phyloP scores from a whole-genome alignment of 1,284 basidiomycete genomes.

The Apiotrichum laibachii region DNA sequence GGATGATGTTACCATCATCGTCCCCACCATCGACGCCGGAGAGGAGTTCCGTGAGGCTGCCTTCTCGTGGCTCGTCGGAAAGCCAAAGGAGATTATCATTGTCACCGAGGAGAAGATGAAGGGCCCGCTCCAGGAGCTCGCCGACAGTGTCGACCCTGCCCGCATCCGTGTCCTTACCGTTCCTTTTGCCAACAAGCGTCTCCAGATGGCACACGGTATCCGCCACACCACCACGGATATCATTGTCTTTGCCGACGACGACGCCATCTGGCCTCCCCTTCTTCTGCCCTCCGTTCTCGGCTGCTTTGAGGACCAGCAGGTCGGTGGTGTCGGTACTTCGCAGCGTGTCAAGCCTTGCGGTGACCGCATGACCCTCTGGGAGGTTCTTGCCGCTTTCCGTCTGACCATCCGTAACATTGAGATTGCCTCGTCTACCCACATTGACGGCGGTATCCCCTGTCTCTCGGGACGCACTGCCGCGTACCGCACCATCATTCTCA shows the following conservation, averaged over 20 bases:
- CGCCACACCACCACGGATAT: slow-evolving; percentile 85
- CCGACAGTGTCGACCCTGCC: slow-evolving; percentile 75
- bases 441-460: slow-evolving; percentile 87
- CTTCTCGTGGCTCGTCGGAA: slow-evolving; percentile 80
- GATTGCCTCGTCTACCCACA: slow-evolving; percentile 80
- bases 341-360: slow-evolving; percentile 82
- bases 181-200: slow-evolving; percentile 85
- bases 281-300: slow-evolving; percentile 79
- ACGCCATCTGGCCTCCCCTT: slow-evolving; percentile 89
- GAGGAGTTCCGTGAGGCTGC: slow-evolving; percentile 91
- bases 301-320: slow-evolving; percentile 88
- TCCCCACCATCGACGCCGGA: slow-evolving; percentile 89
- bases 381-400: slow-evolving; percentile 85
- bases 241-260: slow-evolving; percentile 92
- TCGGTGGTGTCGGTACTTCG: slow-evolving; percentile 85
- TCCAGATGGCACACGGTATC: slow-evolving; percentile 90
- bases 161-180: slow-evolving; percentile 83
- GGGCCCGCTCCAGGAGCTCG: slow-evolving; percentile 78
- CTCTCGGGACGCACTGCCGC: slow-evolving; percentile 87
- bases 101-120: slow-evolving; percentile 89
- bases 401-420: slow-evolving; percentile 89
- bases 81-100: slow-evolving; percentile 88
- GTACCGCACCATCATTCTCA: slow-evolving; percentile 86
- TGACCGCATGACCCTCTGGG: slow-evolving; percentile 81
- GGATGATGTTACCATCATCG: slow-evolving; percentile 91